These are phyloP conservation scores for Cytospora paraplurivora DNA, from an alignment of 2,329 filamentous ascomycete genomes.

Conservation along the genomic window DNA sequence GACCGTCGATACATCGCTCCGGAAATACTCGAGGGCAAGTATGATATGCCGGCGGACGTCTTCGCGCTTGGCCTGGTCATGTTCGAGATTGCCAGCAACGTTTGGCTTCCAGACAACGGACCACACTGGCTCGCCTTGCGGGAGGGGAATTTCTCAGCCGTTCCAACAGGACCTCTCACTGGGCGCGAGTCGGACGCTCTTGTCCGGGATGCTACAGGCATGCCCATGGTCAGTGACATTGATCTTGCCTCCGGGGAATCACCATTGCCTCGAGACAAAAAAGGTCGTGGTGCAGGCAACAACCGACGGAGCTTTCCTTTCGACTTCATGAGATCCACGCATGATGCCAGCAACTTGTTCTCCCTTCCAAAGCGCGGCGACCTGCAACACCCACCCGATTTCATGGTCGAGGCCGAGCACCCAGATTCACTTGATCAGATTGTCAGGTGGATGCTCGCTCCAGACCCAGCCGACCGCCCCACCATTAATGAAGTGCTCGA, in stretches of 20 bases:
- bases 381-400: constrained; percentile 69
- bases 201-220: constrained; percentile 72
- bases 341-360: constrained; percentile 47
- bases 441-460: constrained; percentile 85
- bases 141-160: constrained; percentile 83
- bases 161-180: constrained; percentile 75
- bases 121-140: constrained; percentile 87
- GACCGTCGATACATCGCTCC: constrained; percentile 96
- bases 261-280: constrained; percentile 17
- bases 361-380: constrained; percentile 53
- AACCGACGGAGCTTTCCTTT: constrained; percentile 31
- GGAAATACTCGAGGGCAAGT: constrained; percentile 83
- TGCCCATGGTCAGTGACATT: constrained; percentile 54
- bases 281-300: constrained; percentile 1
- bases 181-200: constrained; percentile 74
- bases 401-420: constrained; percentile 81
- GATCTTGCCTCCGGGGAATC: constrained; percentile 26
- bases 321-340: constrained; percentile 32
- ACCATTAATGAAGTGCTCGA: constrained; percentile 72
- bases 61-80: constrained; percentile 95
- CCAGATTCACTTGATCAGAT: constrained; percentile 78
- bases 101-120: constrained; percentile 90
- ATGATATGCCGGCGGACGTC: constrained; percentile 88
- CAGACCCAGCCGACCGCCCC: constrained; percentile 73
- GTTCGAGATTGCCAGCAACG: constrained; percentile 91